Evolutionary conservation across 2,329 filamentous ascomycete genomes (phyloP), one percentile per base, ranked within the genome.

Genomic region (Trematosphaeria pertusa): DNA sequence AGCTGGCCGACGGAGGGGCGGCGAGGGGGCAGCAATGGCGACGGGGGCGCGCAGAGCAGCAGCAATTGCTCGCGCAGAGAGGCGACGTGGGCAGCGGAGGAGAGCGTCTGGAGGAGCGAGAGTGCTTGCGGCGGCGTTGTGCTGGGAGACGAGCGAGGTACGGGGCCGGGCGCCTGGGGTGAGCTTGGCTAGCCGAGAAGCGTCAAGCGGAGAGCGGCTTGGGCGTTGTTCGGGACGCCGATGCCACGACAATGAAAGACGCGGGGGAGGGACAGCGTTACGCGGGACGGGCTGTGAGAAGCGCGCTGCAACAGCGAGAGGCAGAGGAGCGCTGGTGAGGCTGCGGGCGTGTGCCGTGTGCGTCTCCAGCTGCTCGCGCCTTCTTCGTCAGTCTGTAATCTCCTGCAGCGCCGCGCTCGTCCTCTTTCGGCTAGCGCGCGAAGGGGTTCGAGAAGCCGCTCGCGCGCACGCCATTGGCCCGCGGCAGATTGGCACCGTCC

Each of bases 61-160:
- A 46, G 56, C 60, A 68, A 68, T 68, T 60, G 64, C 62, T 55
- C 52, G 58, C 59, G 54, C 52, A 42, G 34, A 32, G 44, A 12
- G 52, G 37, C 39, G 50, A 47, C 37, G 35, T 43, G 35, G 30
- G 41, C 43, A 46, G 53, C 39, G 48, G 43, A 45, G 44, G 51
- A 47, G 24, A 40, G 24, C 20, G 42, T 37, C 51, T 50, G 49
- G 50, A 51, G 50, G 50, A 50, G 51, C 48, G 46, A 48, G 48
- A 43, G 59, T 44, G 50, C 53, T 46, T 45, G 54, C 49, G 56
- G 53, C 50, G 52, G 59, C n/a, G n/a, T 50, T 50, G 56, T 58
- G 58, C 45, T 61, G 61, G n/a, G 52, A 54, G 59, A 59, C 46
- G 60, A n/a, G n/a, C n/a, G n/a, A 66, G 64, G 63, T 69, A 61